Base-by-base conservation (phyloP, 2,329 filamentous ascomycete species). In the Diplodia corticola region DNA sequence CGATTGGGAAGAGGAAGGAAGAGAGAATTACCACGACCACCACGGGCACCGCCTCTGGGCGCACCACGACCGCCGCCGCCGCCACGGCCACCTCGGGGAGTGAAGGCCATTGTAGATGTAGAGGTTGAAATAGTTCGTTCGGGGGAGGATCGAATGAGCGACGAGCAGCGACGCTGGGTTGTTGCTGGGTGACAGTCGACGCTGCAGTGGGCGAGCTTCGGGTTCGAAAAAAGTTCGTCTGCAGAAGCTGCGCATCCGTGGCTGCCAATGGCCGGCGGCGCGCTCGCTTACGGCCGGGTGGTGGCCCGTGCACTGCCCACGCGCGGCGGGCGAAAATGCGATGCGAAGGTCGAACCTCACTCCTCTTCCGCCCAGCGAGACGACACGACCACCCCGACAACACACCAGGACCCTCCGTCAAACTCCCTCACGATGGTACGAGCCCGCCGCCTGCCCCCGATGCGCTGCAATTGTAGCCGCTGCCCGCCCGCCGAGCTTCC, bases 401-500 rank as follows among this genome's bases (percentile, higher is more conserved):
- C 74, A 71, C 70, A 64, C 72, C 73, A 73, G 72, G 74, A 72
- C 67, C 70, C 72, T 76, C 74, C 75, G 70, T 69, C 73, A 72
- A 70, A 69, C 54, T 75, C 75, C 73, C 77, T 71, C 73, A 81
- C 76, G 73, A 81, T 81, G 80, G 79, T 80, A 75, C 69, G 76
- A 73, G 55, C 46, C 20, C 22, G 26, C 50, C 66, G 30, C n/a
- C 48, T 35, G 35, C 26, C 22, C 55, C 46, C 64, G 57, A 44
- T 61, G 55, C 55, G 37, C 55, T 63, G 35, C 46, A 26, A 46
- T 53, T 51, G 33, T 44, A 61, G 37, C 17, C 35, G 24, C 63
- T 67, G 50, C 24, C 55, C 37, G 55, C 37, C 37, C 55, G 22
- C 55, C 55, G 55, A 60, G n/a, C n/a, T 17, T 13, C 13, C n/a